Evolutionary conservation across 805 yeast species (phyloP).

Genomic region (Scheffersomyces amazonensis): DNA sequence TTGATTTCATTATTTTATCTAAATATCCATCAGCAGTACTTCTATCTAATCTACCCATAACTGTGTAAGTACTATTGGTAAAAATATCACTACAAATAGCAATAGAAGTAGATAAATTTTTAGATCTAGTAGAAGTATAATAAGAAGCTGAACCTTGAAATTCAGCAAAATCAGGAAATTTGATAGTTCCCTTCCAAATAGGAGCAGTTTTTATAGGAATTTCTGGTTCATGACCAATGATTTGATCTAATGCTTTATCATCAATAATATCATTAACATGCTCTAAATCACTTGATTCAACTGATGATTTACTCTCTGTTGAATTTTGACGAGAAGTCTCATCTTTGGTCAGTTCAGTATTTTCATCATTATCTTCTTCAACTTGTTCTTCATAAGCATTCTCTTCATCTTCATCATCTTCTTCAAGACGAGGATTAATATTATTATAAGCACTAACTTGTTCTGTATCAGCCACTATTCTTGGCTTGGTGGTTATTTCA

Average conservation of each 20-base stretch:
- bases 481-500: slow-evolving; percentile 5
- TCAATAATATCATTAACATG: slow-evolving; percentile 6
- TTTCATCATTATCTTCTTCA: slow-evolving; percentile 3
- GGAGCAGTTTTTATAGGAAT: slow-evolving; percentile 4
- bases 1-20: slow-evolving; percentile 39
- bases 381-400: slow-evolving; percentile 6
- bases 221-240: slow-evolving; percentile 15
- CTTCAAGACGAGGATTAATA: slow-evolving; percentile 20
- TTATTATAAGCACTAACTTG: slow-evolving; percentile 10
- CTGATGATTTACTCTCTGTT: slow-evolving; percentile 4
- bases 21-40: slow-evolving; percentile 57
- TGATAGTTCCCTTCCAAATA: slow-evolving; percentile 48
- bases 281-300: slow-evolving; percentile 15
- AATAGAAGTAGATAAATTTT: slow-evolving; percentile 17
- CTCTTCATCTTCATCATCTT: slow-evolving; percentile 17
- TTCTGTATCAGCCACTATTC: slow-evolving; percentile 6
- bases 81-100: slow-evolving; percentile 27
- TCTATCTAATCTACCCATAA: slow-evolving; percentile 64
- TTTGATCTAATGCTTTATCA: slow-evolving; percentile 34
- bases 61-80: slow-evolving; percentile 27
- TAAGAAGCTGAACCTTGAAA: slow-evolving; percentile 38
- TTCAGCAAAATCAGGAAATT: slow-evolving; percentile 48
- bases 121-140: slow-evolving; percentile 27
- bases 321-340: not conserved
- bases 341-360: not conserved